Evolutionary conservation across 352 stramenopile genomes (phyloP), one percentile per base, ranked within the genome.

Genomic region (Plasmopara viticola): DNA sequence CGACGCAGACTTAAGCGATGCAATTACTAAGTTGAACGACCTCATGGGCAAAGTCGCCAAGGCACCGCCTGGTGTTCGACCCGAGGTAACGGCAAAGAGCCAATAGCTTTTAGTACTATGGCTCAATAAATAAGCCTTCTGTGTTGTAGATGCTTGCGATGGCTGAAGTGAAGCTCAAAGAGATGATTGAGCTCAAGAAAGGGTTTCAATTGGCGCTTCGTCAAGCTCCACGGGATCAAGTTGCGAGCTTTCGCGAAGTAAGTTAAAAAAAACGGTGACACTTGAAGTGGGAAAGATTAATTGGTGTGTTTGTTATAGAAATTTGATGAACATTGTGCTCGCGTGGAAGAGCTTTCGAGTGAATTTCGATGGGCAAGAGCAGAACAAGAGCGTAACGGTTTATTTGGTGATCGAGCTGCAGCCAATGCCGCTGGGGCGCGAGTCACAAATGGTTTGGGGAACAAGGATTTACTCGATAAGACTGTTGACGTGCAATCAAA

Each of bases 111-210:
- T 12, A 35, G 31, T 25, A 25, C 1, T 25, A 25, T 25, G 20
- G 20, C 20, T 25, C 30, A 48, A 33, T n/a, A 18, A 9, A 10
- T 45, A 4, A 31, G 18, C 2, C 6, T 31, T 18, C n/a, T 42
- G 0, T 42, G 37, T 9, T 39, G 38, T 58, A 91, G 84, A 63
- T 94, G 46, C 66, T 94, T 13, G 60, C 51, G 4, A 83, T 82
- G 64, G 84, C 79, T 15, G 79, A 92, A 37, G 88, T 88, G 51
- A 92, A 92, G 64, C 69, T 91, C 44, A 82, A 82, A 20, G 81
- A 94, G 64, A 77, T 86, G 30, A 60, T 91, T 20, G 79, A 91
- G 60, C 72, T 94, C 48, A 87, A 87, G 60, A 94, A 94, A 61
- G 81, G 81, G 31, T 94, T 88, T 54, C 80, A 90, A 48, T 60